Evolutionary conservation across 768 basidiomycete species (phyloP), one percentile per base, ranked within the genome.

Genomic region (Mycena vitilis): DNA sequence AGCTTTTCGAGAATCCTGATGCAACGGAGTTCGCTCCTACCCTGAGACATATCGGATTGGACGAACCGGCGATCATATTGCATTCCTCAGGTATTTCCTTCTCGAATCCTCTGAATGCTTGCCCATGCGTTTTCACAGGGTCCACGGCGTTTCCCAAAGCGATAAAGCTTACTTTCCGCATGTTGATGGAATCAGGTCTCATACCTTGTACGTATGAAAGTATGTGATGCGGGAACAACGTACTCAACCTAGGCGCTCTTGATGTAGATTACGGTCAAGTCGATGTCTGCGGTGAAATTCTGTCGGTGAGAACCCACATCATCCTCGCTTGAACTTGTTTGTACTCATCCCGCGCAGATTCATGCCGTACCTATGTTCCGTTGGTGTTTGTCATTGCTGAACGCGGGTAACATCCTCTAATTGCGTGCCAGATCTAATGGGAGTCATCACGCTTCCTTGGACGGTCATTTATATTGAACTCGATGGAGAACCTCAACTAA

Each of bases 81-180:
- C 76, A 77, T 66, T 77, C 76, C 16, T 76, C 75, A 11, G 75
- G 75, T 76, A 47, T 34, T 1, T 54, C 51, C 9, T 8, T 2
- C 5, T 12, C 23, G 30, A n/a, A 22, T 53, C 25, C 30, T 37
- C 20, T 9, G 8, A 18, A 37, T n/a, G 36, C 53, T 57, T 36
- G 12, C 23, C 30, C n/a, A 25, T 36, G 5, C 30, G 12, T 1
- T 44, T 37, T 10, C 4, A 30, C 11, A 73, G 68, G 73, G 1
- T 73, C 73, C 1, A 72, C 66, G 20, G 62, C 71, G 6, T 72
- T 69, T 48, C 71, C 73, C 1, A 73, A 73, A 44, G 65, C 57
- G 11, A 72, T 71, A 20, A 38, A 40, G 11, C 38, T 64, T 30
- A 63, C 66, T 23, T 48, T 61, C 54, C 71, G 63, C 12, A 63